These are phyloP conservation scores for Metschnikowia koreensis DNA, from an alignment of 805 yeast species.

Conservation along the genomic window DNA sequence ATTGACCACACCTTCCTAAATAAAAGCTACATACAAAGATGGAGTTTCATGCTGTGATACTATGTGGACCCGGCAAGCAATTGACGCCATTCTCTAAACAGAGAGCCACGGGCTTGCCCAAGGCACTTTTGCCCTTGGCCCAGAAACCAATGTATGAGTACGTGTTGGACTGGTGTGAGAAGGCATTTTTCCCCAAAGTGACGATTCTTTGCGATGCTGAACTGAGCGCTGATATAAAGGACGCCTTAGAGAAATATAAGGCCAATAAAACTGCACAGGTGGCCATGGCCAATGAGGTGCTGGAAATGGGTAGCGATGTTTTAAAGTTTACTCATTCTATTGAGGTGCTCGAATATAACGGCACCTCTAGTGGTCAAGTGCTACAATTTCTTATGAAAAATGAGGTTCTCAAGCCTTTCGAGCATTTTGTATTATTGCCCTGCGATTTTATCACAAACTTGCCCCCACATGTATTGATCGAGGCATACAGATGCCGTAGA, in stretches of 20 bases:
- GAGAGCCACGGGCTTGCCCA: conserved; percentile 65
- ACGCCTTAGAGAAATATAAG: conserved; percentile 49
- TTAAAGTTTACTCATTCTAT: conserved; percentile 22
- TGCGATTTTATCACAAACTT: conserved; percentile 92
- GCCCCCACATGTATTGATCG: conserved; percentile 85
- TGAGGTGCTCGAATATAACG: conserved; percentile 22
- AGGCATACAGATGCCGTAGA: conserved; percentile 72
- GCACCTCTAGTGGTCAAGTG: conserved; percentile 57
- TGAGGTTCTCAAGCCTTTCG: conserved; percentile 33
- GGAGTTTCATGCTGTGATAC: conserved; percentile 90
- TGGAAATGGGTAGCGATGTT: conserved; percentile 16
- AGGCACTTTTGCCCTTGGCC: conserved; percentile 87
- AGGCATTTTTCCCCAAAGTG: conserved; percentile 71
- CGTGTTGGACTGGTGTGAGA: conserved; percentile 90
- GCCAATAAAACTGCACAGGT: conserved; percentile 30
- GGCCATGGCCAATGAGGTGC: conserved; percentile 14
- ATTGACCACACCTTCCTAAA: neutral
- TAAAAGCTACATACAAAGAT: conserved; percentile 32
- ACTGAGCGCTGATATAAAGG: conserved; percentile 45
- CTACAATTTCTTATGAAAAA: conserved; percentile 48
- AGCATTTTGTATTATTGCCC: conserved; percentile 73
- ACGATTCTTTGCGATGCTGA: conserved; percentile 58
- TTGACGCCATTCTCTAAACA: conserved; percentile 69
- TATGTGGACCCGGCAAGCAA: conserved; percentile 81
- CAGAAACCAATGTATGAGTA: conserved; percentile 85